These are phyloP conservation scores for Huntiella moniliformis DNA, from an alignment of 2,329 filamentous ascomycete genomes.

Conservation along the genomic window DNA sequence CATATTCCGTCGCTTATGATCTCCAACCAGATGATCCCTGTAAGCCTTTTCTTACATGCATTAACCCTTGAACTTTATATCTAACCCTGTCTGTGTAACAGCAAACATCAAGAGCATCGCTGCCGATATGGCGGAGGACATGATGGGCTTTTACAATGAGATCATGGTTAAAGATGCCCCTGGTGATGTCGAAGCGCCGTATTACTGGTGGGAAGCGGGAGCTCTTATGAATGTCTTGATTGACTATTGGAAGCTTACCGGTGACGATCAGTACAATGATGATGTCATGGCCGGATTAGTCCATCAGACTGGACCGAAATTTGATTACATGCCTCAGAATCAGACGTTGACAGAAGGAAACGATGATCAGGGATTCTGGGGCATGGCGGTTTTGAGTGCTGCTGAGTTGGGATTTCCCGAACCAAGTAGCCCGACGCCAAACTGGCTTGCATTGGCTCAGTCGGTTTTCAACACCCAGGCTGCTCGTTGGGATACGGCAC, in stretches of 20 bases:
- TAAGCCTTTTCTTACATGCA: slow-evolving; percentile 2
- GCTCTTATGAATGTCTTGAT: slow-evolving; percentile 54
- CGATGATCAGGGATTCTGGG: slow-evolving; percentile 63
- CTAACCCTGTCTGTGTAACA: slow-evolving; percentile 15
- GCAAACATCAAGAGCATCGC: slow-evolving; percentile 31
- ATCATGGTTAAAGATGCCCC: slow-evolving; percentile 12
- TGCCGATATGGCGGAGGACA: slow-evolving; percentile 31
- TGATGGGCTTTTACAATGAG: slow-evolving; percentile 22
- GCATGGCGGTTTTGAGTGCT: slow-evolving; percentile 48
- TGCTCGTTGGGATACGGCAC: slow-evolving; percentile 47
- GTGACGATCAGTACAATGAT: slow-evolving; percentile 52
- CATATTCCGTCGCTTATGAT: slow-evolving; percentile 18
- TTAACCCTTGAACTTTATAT: neutral
- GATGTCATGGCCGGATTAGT: slow-evolving; percentile 49
- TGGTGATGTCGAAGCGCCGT: slow-evolving; percentile 17
- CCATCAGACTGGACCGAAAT: slow-evolving; percentile 51
- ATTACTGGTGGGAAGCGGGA: slow-evolving; percentile 47
- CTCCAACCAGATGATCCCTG: slow-evolving; percentile 18
- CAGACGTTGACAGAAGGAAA: slow-evolving; percentile 52
- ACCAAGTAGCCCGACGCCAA: slow-evolving; percentile 34
- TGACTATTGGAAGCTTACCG: slow-evolving; percentile 74
- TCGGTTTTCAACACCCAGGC: slow-evolving; percentile 69
- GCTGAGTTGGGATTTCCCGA: slow-evolving; percentile 50
- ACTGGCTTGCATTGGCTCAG: slow-evolving; percentile 55
- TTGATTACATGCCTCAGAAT: slow-evolving; percentile 62